Percentiles rank a stretch among this genome's conserved stretches.
Evolutionary conservation across 2,329 filamentous ascomycete genomes (phyloP).

Genomic region (Xylaria arbuscula): DNA sequence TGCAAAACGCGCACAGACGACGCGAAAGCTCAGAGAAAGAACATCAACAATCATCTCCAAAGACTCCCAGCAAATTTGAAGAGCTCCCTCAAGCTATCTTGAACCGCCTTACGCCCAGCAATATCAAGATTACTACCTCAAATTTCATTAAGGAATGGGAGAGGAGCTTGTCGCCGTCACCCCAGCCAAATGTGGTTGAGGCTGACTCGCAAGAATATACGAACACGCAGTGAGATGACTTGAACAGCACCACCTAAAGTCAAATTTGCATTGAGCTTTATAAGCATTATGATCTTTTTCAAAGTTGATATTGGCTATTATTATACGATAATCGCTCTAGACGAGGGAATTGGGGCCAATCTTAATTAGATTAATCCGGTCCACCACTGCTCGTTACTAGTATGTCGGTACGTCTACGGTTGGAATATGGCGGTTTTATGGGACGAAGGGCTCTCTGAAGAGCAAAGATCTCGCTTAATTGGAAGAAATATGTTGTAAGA

Average conservation of each 20-base stretch:
- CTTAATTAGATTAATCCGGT: neutral
- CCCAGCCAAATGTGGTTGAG: constrained; percentile 44
- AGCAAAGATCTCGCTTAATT: constrained; percentile 14
- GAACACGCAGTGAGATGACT: constrained; percentile 26
- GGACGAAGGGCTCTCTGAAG: constrained; percentile 23
- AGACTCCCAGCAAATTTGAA: constrained; percentile 60
- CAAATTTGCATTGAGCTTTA: neutral
- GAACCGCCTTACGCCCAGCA: constrained; percentile 77
- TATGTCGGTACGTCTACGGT: neutral
- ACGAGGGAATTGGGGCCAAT: neutral
- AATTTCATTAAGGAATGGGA: constrained; percentile 94
- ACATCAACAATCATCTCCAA: constrained; percentile 44
- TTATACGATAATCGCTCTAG: neutral
- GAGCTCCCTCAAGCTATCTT: constrained; percentile 76
- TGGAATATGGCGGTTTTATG: neutral
- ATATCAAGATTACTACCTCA: constrained; percentile 83
- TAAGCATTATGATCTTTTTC: neutral
- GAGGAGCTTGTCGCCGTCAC: constrained; percentile 72
- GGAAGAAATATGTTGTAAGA: constrained; percentile 14
- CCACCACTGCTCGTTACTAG: neutral
- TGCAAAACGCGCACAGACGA: constrained; percentile 44
- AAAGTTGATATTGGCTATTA: neutral
- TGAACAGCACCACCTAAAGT: neutral
- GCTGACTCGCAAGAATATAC: constrained; percentile 28
- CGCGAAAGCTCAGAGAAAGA: constrained; percentile 47